Conservation (phyloP, 1,139 yeast species). For the Taiozyma sp. region DNA sequence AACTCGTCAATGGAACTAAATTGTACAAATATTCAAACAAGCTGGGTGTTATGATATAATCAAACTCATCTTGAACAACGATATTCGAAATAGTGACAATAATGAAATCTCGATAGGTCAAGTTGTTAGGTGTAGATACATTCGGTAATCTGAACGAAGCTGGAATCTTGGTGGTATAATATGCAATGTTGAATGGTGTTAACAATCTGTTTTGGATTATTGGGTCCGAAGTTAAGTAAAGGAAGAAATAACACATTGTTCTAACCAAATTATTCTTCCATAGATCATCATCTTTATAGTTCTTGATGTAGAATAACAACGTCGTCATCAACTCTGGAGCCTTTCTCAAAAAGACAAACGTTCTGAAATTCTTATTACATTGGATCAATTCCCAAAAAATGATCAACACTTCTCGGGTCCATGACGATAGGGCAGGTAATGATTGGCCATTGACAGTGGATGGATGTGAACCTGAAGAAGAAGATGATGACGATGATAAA, state of each 20-base stretch:
- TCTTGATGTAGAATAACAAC: conserved; percentile 51
- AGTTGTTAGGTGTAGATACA: conserved; percentile 12
- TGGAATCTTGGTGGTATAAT: conserved; percentile 43
- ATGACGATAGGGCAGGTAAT: conserved; percentile 36
- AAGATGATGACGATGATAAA: conserved; percentile 10
- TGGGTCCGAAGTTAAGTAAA: conserved; percentile 53
- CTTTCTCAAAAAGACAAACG: conserved; percentile 41
- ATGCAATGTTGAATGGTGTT: conserved; percentile 35
- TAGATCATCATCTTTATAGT: conserved; percentile 36
- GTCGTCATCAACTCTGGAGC: conserved; percentile 50
- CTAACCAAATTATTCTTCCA: conserved; percentile 46
- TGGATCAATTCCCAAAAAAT: conserved; percentile 75
- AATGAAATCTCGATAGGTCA: conserved; percentile 58
- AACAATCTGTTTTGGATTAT: conserved; percentile 35
- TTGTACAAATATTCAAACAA: conserved; percentile 56
- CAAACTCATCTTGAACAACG: conserved; percentile 31
- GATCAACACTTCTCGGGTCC: conserved; percentile 53
- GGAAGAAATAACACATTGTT: conserved; percentile 51
- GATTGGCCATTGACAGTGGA: conserved; percentile 4
- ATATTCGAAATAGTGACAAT: conserved; percentile 46
- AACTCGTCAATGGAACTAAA: conserved; percentile 39
- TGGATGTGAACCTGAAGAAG: conserved; percentile 1
- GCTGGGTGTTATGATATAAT: conserved; percentile 36
- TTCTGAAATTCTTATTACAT: conserved; percentile 53
- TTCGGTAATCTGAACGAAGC: conserved; percentile 33